phyloP scores from a whole-genome alignment of 257 asterid genomes.

The Nicotiana otophora region DNA sequence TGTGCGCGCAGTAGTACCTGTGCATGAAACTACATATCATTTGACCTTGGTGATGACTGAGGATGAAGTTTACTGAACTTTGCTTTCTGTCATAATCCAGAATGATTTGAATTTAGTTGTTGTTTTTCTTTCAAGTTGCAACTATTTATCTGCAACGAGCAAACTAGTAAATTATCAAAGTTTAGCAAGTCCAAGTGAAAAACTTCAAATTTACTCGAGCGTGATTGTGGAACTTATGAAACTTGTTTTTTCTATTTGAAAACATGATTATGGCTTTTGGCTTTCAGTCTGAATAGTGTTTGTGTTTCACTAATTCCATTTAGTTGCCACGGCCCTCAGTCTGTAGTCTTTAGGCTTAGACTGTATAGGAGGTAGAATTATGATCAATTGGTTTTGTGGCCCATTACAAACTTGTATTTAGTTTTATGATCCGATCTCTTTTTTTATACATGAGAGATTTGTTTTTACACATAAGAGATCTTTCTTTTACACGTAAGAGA shows the following conservation, averaged over 20 bases:
- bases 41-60: neutral
- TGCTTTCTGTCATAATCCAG: neutral
- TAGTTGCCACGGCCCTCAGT: neutral
- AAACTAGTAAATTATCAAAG: neutral
- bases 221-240: neutral
- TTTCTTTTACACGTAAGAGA: too few relatives aligned
- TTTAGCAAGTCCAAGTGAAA: neutral
- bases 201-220: neutral
- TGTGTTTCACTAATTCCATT: neutral
- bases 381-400: too few relatives aligned
- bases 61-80: neutral
- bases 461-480: too few relatives aligned
- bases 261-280: neutral
- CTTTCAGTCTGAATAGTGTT: neutral
- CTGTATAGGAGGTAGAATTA: too few relatives aligned
- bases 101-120: neutral
- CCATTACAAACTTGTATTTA: too few relatives aligned
- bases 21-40: neutral
- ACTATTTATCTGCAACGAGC: neutral
- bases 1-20: neutral
- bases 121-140: neutral
- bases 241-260: neutral
- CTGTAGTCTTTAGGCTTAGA: too few relatives aligned
- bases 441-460: too few relatives aligned
- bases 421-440: too few relatives aligned